Evolutionary conservation across 2,329 filamentous ascomycete genomes (phyloP).

Genomic region (Monilinia polystroma): DNA sequence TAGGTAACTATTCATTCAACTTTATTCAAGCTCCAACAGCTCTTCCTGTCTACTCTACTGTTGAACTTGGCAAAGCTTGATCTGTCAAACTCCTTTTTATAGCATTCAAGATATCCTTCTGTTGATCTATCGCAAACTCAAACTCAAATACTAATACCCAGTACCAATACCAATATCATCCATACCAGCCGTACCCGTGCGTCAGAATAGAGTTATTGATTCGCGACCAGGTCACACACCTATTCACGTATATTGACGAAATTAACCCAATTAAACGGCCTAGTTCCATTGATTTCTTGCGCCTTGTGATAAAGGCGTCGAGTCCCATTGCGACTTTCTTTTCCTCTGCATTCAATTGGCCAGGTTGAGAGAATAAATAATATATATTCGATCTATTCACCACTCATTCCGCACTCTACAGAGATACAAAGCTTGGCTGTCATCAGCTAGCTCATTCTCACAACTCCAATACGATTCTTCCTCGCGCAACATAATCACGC

Average conservation of each 20-base stretch:
- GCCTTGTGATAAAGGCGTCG: background rate
- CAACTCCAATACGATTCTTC: background rate
- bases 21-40: background rate
- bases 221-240: background rate
- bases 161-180: background rate
- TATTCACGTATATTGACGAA: background rate
- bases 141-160: too few relatives aligned
- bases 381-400: background rate
- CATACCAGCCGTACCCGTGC: background rate
- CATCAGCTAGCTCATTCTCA: background rate
- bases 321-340: background rate
- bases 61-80: constrained; percentile 11
- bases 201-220: background rate
- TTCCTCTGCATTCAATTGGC: background rate
- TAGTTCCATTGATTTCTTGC: constrained; percentile 6
- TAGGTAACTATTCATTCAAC: background rate
- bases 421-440: constrained; percentile 5
- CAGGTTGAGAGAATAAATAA: background rate
- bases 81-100: too few relatives aligned
- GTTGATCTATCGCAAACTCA: too few relatives aligned
- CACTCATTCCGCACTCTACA: background rate
- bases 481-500: background rate
- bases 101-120: too few relatives aligned
- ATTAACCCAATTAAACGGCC: constrained; percentile 6
- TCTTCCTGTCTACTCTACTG: background rate